Evolutionary conservation across 768 basidiomycete genomes (phyloP).

Genomic region (Boletus rubroflammeus): DNA sequence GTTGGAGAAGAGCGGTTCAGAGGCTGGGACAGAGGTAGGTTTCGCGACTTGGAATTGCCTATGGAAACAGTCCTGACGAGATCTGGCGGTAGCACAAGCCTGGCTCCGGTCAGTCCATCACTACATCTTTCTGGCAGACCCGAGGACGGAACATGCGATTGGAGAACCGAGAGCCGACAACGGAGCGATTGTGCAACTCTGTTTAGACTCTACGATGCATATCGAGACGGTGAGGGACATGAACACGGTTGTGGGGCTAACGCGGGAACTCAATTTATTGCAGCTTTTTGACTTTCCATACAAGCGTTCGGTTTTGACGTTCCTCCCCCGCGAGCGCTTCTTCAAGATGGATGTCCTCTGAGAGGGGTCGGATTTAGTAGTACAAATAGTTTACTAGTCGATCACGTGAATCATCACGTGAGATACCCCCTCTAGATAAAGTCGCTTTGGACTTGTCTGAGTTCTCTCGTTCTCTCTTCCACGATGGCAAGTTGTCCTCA

Average conservation of each 20-base stretch:
- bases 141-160: constrained; percentile 38
- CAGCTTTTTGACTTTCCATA: constrained; percentile 28
- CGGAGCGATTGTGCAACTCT: constrained; percentile 28
- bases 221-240: constrained; percentile 14
- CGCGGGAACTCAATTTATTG: neutral
- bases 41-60: neutral
- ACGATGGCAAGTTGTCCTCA: constrained; percentile 47
- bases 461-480: neutral
- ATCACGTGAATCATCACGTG: constrained; percentile 3
- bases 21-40: constrained; percentile 41
- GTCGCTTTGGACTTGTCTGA: neutral
- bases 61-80: neutral
- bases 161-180: constrained; percentile 41
- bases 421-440: neutral
- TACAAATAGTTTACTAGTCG: neutral
- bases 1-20: constrained; percentile 47
- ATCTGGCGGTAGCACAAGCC: constrained; percentile 9
- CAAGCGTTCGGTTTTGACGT: constrained; percentile 19
- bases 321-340: constrained; percentile 20
- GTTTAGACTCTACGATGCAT: constrained; percentile 18
- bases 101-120: constrained; percentile 35
- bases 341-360: constrained; percentile 22
- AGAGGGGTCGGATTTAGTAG: neutral
- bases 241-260: neutral
- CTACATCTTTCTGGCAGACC: constrained; percentile 42